Evolutionary conservation across 495 filamentous ascomycete genomes (phyloP).

Genomic region (Elasticomyces elasticus): DNA sequence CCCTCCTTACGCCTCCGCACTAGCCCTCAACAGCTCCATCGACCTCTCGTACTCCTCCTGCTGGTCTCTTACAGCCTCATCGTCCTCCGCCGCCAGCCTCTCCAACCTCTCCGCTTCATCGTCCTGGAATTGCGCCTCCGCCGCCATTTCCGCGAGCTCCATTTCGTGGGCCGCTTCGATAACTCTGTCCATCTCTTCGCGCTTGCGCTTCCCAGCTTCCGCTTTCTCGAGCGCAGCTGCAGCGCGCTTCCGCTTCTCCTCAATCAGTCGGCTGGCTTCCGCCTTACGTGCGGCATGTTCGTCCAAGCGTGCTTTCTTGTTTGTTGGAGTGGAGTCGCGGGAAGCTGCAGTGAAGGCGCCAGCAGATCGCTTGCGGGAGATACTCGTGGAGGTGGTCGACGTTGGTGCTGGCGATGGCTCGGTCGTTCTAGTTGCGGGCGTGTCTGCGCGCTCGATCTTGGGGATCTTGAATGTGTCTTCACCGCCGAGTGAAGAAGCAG

Average conservation of each 20-base stretch:
- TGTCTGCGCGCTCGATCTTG: neutral
- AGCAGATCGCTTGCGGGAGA: neutral
- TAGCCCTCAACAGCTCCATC: neutral
- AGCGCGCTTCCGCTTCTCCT: slow-evolving; percentile 1
- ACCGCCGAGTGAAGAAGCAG: no score
- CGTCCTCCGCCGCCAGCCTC: slow-evolving; percentile 1
- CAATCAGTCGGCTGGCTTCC: neutral
- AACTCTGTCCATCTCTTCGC: neutral
- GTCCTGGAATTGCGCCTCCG: neutral
- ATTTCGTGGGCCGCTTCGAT: no score
- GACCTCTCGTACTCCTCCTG: neutral
- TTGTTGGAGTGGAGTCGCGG: neutral
- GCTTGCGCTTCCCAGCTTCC: neutral
- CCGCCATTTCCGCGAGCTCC: slow-evolving; percentile 3
- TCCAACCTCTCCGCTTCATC: slow-evolving; percentile 1
- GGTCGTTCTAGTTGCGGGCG: neutral
- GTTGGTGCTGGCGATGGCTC: neutral
- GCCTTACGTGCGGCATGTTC: neutral
- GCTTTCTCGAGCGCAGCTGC: neutral
- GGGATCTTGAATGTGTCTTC: neutral
- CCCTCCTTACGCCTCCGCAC: neutral
- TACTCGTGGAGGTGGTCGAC: no score
- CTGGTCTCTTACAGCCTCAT: neutral
- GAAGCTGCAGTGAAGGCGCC: neutral
- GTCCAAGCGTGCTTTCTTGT: neutral